Evolutionary conservation across 495 filamentous ascomycete genomes (phyloP).

Genomic region (Bacidia gigantensis): DNA sequence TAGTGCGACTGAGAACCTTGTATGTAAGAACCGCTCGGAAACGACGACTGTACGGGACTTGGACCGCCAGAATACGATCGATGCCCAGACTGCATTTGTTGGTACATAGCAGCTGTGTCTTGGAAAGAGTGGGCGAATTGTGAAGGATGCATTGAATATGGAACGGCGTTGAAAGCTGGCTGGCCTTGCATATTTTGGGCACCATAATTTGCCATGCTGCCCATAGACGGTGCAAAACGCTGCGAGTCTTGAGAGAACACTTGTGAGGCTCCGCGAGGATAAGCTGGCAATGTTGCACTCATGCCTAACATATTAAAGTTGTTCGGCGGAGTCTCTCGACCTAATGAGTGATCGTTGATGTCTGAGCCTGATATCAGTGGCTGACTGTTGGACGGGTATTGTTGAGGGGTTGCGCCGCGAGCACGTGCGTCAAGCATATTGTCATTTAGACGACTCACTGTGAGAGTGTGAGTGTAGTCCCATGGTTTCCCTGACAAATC

Average conservation of each 20-base stretch:
- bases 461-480: not conserved
- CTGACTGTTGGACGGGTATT: constrained; percentile 18
- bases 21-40: constrained; percentile 11
- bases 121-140: constrained; percentile 24
- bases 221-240: constrained; percentile 19
- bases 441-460: not conserved
- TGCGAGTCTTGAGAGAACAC: constrained; percentile 24
- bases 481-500: no score
- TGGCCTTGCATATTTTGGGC: constrained; percentile 28
- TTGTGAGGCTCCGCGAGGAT: constrained; percentile 12
- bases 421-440: constrained; percentile 9
- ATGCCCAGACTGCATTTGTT: constrained; percentile 14
- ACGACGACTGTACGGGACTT: constrained; percentile 17
- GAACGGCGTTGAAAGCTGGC: constrained; percentile 13
- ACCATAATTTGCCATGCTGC: constrained; percentile 26
- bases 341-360: not conserved
- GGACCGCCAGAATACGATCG: constrained; percentile 13
- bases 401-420: constrained; percentile 11
- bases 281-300: constrained; percentile 31
- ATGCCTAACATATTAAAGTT: constrained; percentile 35
- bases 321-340: not conserved
- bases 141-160: constrained; percentile 20
- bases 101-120: constrained; percentile 1
- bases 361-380: not conserved
- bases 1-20: constrained; percentile 2